A percentile compares a stretch with the other conserved stretches of the same genome.
Conservation (phyloP, 805 yeast species). For the Suhomyces emberorum region DNA sequence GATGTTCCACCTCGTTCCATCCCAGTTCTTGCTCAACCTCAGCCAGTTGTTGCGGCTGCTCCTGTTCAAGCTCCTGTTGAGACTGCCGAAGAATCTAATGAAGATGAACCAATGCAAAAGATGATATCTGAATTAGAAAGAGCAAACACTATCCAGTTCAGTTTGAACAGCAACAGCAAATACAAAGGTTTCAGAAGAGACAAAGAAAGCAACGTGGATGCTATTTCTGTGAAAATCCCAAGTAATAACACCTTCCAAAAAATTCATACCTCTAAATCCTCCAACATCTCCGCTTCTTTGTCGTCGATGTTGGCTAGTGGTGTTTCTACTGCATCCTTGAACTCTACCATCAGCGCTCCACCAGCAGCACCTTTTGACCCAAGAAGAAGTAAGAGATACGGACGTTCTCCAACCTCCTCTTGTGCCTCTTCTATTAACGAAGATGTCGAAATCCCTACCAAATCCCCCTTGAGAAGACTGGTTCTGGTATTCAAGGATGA, state of each 20-base stretch:
- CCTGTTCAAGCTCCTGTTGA: background rate
- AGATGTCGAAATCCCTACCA: conserved; percentile 11
- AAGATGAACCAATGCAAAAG: background rate
- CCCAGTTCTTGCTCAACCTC: conserved; percentile 13
- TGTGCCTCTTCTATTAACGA: conserved; percentile 10
- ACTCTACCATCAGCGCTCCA: conserved; percentile 9
- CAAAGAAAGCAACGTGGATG: conserved; percentile 17
- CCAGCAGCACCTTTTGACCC: conserved; percentile 22
- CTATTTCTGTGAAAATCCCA: conserved; percentile 23
- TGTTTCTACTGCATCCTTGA: conserved; percentile 6
- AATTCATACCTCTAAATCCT: conserved; percentile 6
- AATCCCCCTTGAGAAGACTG: conserved; percentile 12
- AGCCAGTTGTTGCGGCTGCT: background rate
- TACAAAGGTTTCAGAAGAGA: conserved; percentile 44
- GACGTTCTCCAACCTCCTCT: conserved; percentile 12
- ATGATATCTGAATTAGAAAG: conserved; percentile 2
- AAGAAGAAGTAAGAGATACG: conserved; percentile 12
- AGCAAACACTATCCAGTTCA: conserved; percentile 19
- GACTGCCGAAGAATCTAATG: background rate
- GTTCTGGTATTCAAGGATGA: conserved; percentile 11
- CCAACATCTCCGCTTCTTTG: conserved; percentile 12
- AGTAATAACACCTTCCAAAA: conserved; percentile 7
- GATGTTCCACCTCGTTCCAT: conserved; percentile 3
- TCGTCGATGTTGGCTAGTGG: conserved; percentile 9
- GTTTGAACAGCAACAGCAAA: conserved; percentile 30